Conservation (phyloP, 768 basidiomycete species). For the Tricholoma matsutake region DNA sequence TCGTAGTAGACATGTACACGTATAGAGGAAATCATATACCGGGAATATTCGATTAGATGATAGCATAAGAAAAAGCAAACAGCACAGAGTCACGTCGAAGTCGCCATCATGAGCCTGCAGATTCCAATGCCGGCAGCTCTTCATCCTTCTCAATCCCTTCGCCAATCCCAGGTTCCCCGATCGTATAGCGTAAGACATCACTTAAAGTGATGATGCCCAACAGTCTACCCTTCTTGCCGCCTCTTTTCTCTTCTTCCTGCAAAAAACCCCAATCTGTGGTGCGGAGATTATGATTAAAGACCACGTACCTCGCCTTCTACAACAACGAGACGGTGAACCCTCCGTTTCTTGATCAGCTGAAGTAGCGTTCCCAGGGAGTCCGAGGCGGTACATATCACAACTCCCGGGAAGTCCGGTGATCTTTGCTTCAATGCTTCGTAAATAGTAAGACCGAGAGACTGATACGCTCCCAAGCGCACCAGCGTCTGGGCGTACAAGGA, state of each 20-base stretch:
- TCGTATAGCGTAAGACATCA: constrained; percentile 83
- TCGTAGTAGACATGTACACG: no score
- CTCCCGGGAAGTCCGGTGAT: constrained; percentile 93
- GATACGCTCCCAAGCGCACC: constrained; percentile 91
- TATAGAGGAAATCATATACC: no score
- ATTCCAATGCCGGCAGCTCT: constrained; percentile 5
- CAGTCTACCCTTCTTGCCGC: constrained; percentile 80
- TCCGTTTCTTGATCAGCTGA: constrained; percentile 86
- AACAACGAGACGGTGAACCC: constrained; percentile 93
- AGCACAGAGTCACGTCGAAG: neutral
- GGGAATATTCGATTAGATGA: neutral
- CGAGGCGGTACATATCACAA: constrained; percentile 90
- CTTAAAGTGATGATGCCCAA: constrained; percentile 86
- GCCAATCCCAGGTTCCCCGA: constrained; percentile 58
- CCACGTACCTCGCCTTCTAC: constrained; percentile 81
- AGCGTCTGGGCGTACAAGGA: constrained; percentile 63
- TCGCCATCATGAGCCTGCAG: neutral
- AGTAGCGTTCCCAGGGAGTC: constrained; percentile 91
- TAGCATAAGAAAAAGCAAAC: neutral
- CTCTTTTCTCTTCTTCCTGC: constrained; percentile 76
- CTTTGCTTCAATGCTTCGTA: constrained; percentile 90
- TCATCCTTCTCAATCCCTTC: constrained; percentile 37
- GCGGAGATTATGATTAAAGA: neutral
- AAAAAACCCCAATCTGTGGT: neutral
- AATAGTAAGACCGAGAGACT: constrained; percentile 92